A percentile compares a stretch with the other conserved stretches of the same genome.
These are phyloP conservation scores for Leccinum uliginosum DNA, from an alignment of 768 basidiomycete species.

Conservation along the genomic window DNA sequence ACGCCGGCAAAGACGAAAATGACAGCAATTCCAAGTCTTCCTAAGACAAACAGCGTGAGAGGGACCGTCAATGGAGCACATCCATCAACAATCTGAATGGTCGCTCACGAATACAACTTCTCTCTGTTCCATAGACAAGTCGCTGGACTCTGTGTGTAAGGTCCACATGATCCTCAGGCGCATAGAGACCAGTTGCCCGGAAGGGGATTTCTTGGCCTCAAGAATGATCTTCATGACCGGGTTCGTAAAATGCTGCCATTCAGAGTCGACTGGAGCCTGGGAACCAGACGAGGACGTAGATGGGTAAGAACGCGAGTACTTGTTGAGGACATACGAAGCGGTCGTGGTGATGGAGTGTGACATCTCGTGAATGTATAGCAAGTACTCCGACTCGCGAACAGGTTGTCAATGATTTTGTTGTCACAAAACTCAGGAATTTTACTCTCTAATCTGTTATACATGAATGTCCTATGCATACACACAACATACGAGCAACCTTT, in stretches of 20 bases:
- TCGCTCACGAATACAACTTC: constrained; percentile 66
- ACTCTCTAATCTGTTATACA: constrained; percentile 4
- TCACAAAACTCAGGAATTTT: not conserved
- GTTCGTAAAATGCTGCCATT: constrained; percentile 80
- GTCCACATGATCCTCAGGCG: constrained; percentile 63
- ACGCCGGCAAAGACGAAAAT: constrained; percentile 48
- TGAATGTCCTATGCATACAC: not conserved
- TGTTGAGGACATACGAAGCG: constrained; percentile 50
- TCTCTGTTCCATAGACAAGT: constrained; percentile 39
- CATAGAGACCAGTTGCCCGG: constrained; percentile 56
- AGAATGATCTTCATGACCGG: constrained; percentile 60
- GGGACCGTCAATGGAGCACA: not conserved
- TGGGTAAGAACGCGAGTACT: constrained; percentile 69
- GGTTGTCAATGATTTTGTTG: too few relatives aligned
- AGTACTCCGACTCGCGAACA: not conserved
- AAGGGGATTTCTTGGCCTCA: constrained; percentile 50
- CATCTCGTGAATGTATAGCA: constrained; percentile 16
- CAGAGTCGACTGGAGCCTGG: constrained; percentile 32
- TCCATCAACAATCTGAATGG: not conserved
- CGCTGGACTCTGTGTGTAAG: constrained; percentile 38
- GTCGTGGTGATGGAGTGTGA: constrained; percentile 48
- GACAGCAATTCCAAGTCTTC: constrained; percentile 74
- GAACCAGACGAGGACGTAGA: constrained; percentile 7
- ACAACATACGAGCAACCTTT: not conserved
- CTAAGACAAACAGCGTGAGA: constrained; percentile 34